Evolutionary conservation across 176 grass and related monocot genomes (phyloP).

Genomic region (Otatea glauca): DNA sequence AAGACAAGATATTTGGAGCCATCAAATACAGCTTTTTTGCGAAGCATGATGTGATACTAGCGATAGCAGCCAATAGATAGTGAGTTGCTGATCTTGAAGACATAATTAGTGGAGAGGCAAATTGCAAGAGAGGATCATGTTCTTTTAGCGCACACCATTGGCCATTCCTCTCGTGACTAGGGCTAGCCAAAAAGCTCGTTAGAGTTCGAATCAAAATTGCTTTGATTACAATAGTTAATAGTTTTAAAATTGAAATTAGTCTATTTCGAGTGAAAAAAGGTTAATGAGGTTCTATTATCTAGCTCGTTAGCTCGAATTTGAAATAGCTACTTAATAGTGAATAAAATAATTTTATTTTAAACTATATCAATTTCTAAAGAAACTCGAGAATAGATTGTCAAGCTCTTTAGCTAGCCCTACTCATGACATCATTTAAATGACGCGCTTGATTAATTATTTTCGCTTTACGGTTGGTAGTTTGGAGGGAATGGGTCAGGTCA

Average conservation of each 20-base stretch:
- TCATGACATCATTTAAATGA: background rate
- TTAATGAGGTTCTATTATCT: no score
- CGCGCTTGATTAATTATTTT: background rate
- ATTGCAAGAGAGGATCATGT: conserved; percentile 6
- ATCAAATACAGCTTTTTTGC: background rate
- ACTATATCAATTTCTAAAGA: no score
- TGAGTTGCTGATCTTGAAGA: background rate
- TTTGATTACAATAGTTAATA: no score
- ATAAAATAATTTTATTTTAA: no score
- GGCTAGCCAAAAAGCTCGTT: no score
- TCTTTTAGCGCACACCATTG: background rate
- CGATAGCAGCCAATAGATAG: background rate
- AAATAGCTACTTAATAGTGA: no score
- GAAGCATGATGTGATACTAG: background rate
- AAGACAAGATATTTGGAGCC: background rate
- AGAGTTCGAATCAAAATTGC: no score
- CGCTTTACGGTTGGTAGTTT: background rate
- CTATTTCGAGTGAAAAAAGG: no score
- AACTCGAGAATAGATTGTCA: no score
- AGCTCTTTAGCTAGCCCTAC: background rate
- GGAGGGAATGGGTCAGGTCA: no score
- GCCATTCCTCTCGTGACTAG: background rate
- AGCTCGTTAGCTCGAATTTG: no score
- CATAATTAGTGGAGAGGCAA: background rate
- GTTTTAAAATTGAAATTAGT: no score